These are phyloP conservation scores for Fonticula alba DNA, from an alignment of 78 protist species.

Conservation along the genomic window DNA sequence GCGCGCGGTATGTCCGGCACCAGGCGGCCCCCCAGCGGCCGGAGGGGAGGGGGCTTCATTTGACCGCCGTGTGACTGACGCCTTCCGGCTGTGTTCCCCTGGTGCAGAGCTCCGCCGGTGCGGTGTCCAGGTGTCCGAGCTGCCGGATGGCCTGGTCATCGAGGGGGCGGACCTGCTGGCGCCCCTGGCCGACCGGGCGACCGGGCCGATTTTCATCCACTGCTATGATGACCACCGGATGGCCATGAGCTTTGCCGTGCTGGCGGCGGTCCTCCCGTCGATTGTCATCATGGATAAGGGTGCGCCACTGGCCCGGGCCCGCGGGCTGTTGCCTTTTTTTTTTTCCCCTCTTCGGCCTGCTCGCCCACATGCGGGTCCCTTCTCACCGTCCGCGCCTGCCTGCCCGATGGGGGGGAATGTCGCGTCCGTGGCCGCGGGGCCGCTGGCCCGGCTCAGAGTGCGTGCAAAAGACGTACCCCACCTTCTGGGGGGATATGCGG, in stretches of 20 bases:
- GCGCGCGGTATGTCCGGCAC: conserved; percentile 13
- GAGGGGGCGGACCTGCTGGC: conserved; percentile 16
- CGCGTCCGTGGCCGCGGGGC: too few species aligned
- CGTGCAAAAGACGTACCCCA: too few species aligned
- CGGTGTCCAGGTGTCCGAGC: conserved; percentile 5
- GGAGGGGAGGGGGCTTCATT: too few species aligned
- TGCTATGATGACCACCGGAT: conserved; percentile 65
- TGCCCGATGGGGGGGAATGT: not conserved
- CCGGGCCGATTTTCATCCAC: too few species aligned
- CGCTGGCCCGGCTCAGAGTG: too few species aligned
- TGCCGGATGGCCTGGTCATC: conserved; percentile 34
- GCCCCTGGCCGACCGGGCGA: too few species aligned
- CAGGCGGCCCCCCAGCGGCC: not conserved
- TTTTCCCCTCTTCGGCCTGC: not conserved
- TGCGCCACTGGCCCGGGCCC: conserved; percentile 4
- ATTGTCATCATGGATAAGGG: conserved; percentile 17
- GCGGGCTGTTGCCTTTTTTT: conserved; percentile 1
- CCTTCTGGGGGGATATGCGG: too few species aligned
- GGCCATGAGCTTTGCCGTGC: conserved; percentile 57
- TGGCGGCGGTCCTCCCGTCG: conserved; percentile 7
- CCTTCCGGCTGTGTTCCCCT: not conserved
- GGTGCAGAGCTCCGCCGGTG: not conserved
- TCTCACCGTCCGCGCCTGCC: not conserved
- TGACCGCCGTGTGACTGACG: not conserved
- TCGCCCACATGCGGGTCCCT: not conserved